phyloP scores from a whole-genome alignment of 2,329 filamentous ascomycete species.

The Scedosporium dehoogii region DNA sequence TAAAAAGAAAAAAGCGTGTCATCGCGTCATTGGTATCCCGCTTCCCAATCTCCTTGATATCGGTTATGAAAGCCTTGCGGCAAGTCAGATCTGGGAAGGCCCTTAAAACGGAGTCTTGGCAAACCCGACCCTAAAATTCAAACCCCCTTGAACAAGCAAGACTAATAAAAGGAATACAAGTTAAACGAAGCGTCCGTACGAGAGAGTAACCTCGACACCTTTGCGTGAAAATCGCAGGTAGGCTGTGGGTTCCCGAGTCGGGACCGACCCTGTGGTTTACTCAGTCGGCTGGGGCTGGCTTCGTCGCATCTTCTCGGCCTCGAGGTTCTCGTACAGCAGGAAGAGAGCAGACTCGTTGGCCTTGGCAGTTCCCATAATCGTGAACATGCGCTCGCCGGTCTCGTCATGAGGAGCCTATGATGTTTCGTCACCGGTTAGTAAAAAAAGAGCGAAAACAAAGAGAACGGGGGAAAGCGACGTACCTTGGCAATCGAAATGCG shows the following conservation, averaged over 20 bases:
- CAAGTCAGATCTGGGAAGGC: conserved; percentile 50
- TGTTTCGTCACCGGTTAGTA: background rate
- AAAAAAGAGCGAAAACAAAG: background rate
- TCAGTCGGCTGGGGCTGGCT: conserved; percentile 59
- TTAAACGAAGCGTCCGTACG: conserved; percentile 5
- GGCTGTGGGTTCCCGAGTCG: background rate
- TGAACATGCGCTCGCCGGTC: conserved; percentile 98
- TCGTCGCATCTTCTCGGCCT: conserved; percentile 97
- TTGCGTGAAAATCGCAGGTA: conserved; percentile 6
- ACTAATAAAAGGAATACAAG: conserved; percentile 13
- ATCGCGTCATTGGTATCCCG: conserved; percentile 6
- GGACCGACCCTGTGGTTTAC: conserved; percentile 22
- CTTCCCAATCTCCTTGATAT: conserved; percentile 6
- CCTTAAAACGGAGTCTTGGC: conserved; percentile 36
- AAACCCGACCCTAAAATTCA: conserved; percentile 37
- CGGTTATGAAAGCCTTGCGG: conserved; percentile 44
- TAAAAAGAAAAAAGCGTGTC: conserved; percentile 4
- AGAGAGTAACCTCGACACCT: background rate
- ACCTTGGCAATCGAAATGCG: conserved; percentile 96
- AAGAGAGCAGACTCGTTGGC: conserved; percentile 95
- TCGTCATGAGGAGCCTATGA: conserved; percentile 79
- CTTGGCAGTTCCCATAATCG: conserved; percentile 89
- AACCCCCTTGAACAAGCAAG: conserved; percentile 6
- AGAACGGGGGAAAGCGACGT: conserved; percentile 13
- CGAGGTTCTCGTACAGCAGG: conserved; percentile 93